Evolutionary conservation across 345 rosid species (phyloP).

Genomic region (Rhodomyrtus tomentosa): DNA sequence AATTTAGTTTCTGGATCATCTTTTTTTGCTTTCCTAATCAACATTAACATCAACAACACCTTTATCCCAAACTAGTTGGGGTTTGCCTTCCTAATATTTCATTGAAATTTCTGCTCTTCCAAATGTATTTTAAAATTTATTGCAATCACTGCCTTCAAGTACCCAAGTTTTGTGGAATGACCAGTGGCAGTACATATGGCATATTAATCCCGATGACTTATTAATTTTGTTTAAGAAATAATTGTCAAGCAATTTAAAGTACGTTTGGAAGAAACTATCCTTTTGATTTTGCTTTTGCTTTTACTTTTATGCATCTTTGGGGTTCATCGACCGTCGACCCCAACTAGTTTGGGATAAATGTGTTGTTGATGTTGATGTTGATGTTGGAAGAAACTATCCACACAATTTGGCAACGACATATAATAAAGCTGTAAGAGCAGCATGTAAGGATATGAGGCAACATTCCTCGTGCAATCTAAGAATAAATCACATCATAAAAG

Average conservation of each 20-base stretch:
- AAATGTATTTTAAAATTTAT: neutral
- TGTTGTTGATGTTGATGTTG: no score
- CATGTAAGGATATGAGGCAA: neutral
- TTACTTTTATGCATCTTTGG: no score
- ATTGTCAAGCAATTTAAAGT: neutral
- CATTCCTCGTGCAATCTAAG: neutral
- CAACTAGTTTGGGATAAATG: no score
- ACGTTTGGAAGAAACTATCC: neutral
- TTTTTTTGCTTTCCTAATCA: neutral
- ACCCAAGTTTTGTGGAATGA: neutral
- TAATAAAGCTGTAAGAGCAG: neutral
- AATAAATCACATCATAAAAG: neutral
- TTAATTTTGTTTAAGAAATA: neutral
- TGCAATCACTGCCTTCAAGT: neutral
- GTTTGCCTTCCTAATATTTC: neutral
- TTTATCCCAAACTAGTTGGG: no score
- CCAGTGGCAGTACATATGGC: neutral
- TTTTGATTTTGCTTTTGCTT: no score
- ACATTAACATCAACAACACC: no score
- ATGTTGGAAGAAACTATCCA: neutral
- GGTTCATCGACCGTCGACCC: no score
- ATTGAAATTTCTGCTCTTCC: neutral
- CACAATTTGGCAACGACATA: neutral
- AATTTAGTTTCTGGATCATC: neutral
- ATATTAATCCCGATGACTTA: neutral